A percentile compares a stretch with the other conserved stretches of the same genome.
phyloP scores from a whole-genome alignment of 1,284 basidiomycete genomes.

The Psilocybe mexicana region DNA sequence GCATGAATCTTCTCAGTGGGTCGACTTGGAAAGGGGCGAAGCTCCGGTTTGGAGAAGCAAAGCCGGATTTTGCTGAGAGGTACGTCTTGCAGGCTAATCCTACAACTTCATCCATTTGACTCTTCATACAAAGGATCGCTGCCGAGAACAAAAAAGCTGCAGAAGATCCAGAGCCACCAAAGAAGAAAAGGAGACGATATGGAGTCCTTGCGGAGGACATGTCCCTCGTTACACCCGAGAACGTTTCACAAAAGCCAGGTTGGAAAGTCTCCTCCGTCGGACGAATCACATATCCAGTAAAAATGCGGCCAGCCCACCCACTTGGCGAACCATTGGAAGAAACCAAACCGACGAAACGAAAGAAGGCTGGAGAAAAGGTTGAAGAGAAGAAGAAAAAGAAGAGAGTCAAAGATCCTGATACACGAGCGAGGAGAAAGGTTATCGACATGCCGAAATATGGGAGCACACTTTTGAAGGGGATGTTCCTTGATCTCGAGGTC shows the following conservation, averaged over 20 bases:
- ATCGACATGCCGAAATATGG: constrained; percentile 73
- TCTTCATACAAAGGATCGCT: constrained; percentile 29
- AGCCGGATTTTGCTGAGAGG: constrained; percentile 68
- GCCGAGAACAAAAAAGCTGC: constrained; percentile 35
- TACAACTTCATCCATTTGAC: background rate
- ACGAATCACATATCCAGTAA: constrained; percentile 61
- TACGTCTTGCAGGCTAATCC: constrained; percentile 26
- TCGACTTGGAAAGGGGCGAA: constrained; percentile 84
- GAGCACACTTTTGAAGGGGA: constrained; percentile 63
- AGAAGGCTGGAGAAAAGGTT: constrained; percentile 2
- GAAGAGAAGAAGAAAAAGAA: constrained; percentile 33
- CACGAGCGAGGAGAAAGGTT: constrained; percentile 49
- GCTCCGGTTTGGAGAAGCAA: constrained; percentile 77
- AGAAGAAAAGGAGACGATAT: constrained; percentile 40
- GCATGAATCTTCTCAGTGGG: constrained; percentile 73
- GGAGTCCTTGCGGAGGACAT: constrained; percentile 55
- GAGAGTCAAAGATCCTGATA: constrained; percentile 41
- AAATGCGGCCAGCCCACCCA: constrained; percentile 66
- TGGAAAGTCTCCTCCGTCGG: constrained; percentile 71
- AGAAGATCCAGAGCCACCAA: constrained; percentile 37
- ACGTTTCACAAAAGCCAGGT: constrained; percentile 47
- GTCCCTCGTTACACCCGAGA: constrained; percentile 59
- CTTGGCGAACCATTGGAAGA: constrained; percentile 37
- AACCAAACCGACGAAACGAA: constrained; percentile 16
- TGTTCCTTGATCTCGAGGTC: constrained; percentile 55